These are phyloP conservation scores for Dryas integrifolia DNA, from an alignment of 331 rosid genomes.

Conservation along the genomic window DNA sequence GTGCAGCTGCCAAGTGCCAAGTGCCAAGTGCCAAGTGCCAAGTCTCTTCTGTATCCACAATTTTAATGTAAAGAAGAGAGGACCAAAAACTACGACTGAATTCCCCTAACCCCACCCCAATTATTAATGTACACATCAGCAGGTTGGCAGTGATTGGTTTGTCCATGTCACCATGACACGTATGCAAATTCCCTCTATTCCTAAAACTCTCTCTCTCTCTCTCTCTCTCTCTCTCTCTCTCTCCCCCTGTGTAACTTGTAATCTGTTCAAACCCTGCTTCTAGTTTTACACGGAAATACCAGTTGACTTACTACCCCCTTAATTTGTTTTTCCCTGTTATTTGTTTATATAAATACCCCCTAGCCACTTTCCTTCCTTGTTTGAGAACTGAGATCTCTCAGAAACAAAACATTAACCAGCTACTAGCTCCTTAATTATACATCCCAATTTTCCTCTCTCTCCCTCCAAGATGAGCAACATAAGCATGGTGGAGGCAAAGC, in stretches of 20 bases:
- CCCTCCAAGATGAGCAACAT: conserved; percentile 51
- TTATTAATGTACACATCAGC: conserved; percentile 29
- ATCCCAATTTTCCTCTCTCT: not conserved
- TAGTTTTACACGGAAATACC: conserved; percentile 30
- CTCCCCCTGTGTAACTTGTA: too few relatives aligned
- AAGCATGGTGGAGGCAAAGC: conserved; percentile 76
- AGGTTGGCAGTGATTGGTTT: conserved; percentile 39
- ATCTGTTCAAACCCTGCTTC: conserved; percentile 22
- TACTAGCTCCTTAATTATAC: not conserved
- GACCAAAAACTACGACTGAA: conserved; percentile 1
- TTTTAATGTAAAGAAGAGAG: not conserved
- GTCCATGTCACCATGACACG: conserved; percentile 43
- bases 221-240: not conserved
- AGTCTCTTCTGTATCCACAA: not conserved
- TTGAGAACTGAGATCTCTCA: conserved; percentile 26
- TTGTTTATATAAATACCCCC: conserved; percentile 38
- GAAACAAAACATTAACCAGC: not conserved
- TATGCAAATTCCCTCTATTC: not conserved
- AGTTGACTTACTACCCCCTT: conserved; percentile 43
- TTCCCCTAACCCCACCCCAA: conserved; percentile 2
- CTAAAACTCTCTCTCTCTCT: not conserved
- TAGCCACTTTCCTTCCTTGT: conserved; percentile 24
- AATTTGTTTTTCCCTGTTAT: conserved; percentile 17
- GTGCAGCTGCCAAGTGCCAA: conserved; percentile 28
- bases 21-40: conserved; percentile 27